Evolutionary conservation across 2,329 filamentous ascomycete species (phyloP).

Genomic region (Hirsutella thompsonii): DNA sequence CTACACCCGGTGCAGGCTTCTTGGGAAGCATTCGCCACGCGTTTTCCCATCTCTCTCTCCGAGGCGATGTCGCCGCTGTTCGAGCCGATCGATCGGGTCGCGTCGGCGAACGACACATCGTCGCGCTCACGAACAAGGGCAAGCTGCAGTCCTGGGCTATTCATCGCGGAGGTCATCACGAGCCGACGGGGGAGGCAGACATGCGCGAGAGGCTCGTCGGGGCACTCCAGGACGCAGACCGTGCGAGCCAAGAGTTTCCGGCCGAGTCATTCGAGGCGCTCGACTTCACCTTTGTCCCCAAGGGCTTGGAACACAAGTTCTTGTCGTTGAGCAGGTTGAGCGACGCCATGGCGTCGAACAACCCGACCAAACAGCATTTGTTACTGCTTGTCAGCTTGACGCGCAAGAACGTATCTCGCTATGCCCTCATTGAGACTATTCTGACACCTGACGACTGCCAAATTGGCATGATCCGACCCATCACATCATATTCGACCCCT

Average conservation of each 20-base stretch:
- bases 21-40: conserved; percentile 72
- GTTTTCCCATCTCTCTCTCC: conserved; percentile 55
- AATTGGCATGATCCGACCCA: conserved; percentile 54
- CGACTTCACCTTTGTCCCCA: conserved; percentile 63
- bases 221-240: conserved; percentile 44
- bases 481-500: conserved; percentile 50
- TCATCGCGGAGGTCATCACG: conserved; percentile 74
- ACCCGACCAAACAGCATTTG: conserved; percentile 42
- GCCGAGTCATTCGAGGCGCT: conserved; percentile 56
- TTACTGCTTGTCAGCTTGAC: conserved; percentile 48
- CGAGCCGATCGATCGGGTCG: conserved; percentile 57
- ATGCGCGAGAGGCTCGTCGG: conserved; percentile 49
- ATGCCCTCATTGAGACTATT: conserved; percentile 61
- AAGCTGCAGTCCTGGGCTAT: conserved; percentile 78
- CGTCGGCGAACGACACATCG: conserved; percentile 73
- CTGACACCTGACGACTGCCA: conserved; percentile 39
- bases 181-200: conserved; percentile 60
- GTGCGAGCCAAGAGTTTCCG: conserved; percentile 32
- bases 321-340: conserved; percentile 36
- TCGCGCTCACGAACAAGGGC: conserved; percentile 67
- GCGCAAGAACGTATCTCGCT: conserved; percentile 41
- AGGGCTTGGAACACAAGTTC: conserved; percentile 36
- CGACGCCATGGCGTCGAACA: conserved; percentile 34
- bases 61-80: conserved; percentile 70
- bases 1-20: conserved; percentile 48